phyloP scores from a whole-genome alignment of 1,284 basidiomycete species.

The Naganishia liquefaciens region DNA sequence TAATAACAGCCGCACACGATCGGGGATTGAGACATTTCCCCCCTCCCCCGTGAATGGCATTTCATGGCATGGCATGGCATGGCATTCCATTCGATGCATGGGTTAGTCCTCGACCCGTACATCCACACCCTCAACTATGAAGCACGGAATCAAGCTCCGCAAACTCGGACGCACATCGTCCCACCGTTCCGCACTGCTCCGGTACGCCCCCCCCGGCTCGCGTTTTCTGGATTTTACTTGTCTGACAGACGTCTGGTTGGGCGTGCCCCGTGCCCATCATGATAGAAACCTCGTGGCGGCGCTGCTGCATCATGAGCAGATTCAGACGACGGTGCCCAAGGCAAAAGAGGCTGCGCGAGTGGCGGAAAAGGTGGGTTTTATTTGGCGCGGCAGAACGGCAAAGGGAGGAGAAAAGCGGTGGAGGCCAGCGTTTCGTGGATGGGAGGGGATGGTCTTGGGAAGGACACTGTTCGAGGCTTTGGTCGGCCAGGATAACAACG shows the following conservation, averaged over 20 bases:
- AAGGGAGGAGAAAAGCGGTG: too few species aligned
- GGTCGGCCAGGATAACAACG: too few species aligned
- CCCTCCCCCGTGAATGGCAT: too few species aligned
- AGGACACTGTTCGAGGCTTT: too few species aligned
- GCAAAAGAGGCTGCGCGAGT: slow-evolving; percentile 87
- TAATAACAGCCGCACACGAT: slow-evolving; percentile 13
- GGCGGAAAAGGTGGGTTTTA: slow-evolving; percentile 77
- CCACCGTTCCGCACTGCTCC: slow-evolving; percentile 81
- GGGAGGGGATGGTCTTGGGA: too few species aligned
- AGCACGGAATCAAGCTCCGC: slow-evolving; percentile 85
- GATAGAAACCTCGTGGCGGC: slow-evolving; percentile 90
- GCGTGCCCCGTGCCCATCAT: not conserved
- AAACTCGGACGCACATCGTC: slow-evolving; percentile 84
- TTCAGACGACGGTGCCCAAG: slow-evolving; percentile 94
- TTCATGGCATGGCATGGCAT: too few species aligned
- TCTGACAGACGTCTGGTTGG: not conserved
- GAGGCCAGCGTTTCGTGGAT: too few species aligned
- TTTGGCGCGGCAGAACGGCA: not conserved
- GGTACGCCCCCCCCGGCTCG: slow-evolving; percentile 58
- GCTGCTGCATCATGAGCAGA: slow-evolving; percentile 91
- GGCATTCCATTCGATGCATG: too few species aligned
- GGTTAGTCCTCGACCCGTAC: too few species aligned
- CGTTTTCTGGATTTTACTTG: not conserved
- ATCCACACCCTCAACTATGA: slow-evolving; percentile 66
- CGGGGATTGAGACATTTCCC: slow-evolving; percentile 17